phyloP scores from a whole-genome alignment of 306 rosid genomes.

The Astragalus membranaceus region DNA sequence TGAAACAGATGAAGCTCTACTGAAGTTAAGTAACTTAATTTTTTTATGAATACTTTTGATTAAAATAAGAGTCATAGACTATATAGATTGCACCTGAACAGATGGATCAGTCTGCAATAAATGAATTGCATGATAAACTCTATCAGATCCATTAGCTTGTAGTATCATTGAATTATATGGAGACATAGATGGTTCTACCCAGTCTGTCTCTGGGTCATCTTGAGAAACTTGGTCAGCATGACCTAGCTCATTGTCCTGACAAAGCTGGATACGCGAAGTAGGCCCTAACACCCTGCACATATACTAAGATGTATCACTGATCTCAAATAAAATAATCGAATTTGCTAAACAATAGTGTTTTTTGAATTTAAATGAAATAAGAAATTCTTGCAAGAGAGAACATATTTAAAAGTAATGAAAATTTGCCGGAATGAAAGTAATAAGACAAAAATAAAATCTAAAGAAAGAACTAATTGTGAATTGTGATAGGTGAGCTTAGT shows the following conservation, averaged over 20 bases:
- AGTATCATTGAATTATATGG: constrained; percentile 23
- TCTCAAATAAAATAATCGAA: too few species aligned
- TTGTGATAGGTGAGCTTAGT: not conserved
- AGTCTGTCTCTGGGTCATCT: constrained; percentile 40
- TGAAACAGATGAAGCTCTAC: not conserved
- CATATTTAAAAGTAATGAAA: not conserved
- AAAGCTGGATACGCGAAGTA: constrained; percentile 24
- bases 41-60: not conserved
- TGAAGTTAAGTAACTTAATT: not conserved
- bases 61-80: not conserved
- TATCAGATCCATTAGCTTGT: constrained; percentile 24
- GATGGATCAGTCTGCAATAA: constrained; percentile 63
- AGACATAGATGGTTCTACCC: constrained; percentile 56
- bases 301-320: not conserved
- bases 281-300: constrained; percentile 43
- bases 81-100: constrained; percentile 49
- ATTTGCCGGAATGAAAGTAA: not conserved
- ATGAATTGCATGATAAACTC: constrained; percentile 56
- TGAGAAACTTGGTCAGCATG: constrained; percentile 25
- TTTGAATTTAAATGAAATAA: too few species aligned
- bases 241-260: constrained; percentile 25
- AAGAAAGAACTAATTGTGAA: not conserved
- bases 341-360: too few species aligned
- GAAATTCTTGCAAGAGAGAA: not conserved
- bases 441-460: not conserved